Base-by-base conservation (phyloP, 2,329 filamentous ascomycete species). In the Sarocladium kiliense region DNA sequence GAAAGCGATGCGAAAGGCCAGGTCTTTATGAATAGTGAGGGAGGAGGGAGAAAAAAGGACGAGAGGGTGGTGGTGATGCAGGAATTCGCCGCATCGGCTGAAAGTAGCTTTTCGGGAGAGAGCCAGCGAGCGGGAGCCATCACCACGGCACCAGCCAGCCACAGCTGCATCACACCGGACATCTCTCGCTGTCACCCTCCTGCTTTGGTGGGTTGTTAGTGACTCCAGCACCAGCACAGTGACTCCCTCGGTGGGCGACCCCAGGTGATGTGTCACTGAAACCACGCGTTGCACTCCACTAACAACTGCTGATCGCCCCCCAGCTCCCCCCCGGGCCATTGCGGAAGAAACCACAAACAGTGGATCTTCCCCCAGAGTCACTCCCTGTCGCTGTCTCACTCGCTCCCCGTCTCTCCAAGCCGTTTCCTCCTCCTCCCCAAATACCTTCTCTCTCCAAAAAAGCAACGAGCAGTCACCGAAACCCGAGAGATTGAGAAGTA, bases 11-110 rank as follows among this genome's bases (percentile, higher is more conserved):
- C 39, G 18, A 23, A 39, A 5, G 36, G 7, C 36, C 36, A 18
- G 39, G 18, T 21, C 7, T 23, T 44, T 18, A n/a, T 34, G 59
- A 59, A 39, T 36, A 23, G 30, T 42, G 49, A 45, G 53, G 51
- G 45, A 57, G 49, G 54, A 41, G 49, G 19, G 3, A 49, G 23
- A 34, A 30, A 36, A 21, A 37, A 54, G 45, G 55, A 55, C 54
- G 56, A 32, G 50, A 54, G 50, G 53, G 44, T 51, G 47, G 47
- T 51, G 47, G 47, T 51, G 47, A 51, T 34, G 47, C 47, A 51
- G 47, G 47, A 51, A 51, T 51, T 27, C 47, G 47, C 26, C 47
- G 44, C 44, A 49, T 36, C 27, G 47, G 47, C 47, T 51, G 47
- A 51, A 51, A 36, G 47, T 51, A 51, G 47, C 47, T 51, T 51